Evolutionary conservation across 23 red algal species (phyloP).

Genomic region (Cyanidioschyzon merolae): DNA sequence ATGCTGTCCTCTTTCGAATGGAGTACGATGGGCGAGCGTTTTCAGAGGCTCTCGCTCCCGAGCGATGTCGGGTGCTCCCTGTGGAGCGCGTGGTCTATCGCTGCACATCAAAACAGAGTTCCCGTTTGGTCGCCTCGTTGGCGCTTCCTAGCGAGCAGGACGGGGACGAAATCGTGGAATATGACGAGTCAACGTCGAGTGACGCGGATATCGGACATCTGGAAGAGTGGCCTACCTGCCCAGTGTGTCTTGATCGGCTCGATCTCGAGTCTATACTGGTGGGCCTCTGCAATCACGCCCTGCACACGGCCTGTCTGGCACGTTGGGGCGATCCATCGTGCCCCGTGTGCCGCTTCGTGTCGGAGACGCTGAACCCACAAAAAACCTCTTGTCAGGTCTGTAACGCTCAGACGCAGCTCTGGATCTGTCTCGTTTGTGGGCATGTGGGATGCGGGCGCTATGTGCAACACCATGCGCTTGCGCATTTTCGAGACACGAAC

Average conservation of each 20-base stretch:
- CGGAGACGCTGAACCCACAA: background rate
- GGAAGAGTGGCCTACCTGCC: constrained; percentile 12
- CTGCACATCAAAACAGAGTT: background rate
- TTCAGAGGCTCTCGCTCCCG: background rate
- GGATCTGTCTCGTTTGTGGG: constrained; percentile 36
- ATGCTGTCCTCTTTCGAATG: background rate
- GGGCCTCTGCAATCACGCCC: background rate
- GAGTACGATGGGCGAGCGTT: background rate
- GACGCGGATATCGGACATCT: background rate
- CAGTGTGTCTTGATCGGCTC: constrained; percentile 5
- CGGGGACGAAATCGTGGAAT: background rate
- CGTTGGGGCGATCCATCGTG: constrained; percentile 12
- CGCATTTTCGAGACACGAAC: constrained; percentile 20
- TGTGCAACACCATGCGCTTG: constrained; percentile 27
- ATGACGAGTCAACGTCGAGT: background rate
- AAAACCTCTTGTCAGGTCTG: constrained; percentile 14
- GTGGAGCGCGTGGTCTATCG: background rate
- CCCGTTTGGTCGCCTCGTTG: background rate
- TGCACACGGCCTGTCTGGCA: constrained; percentile 1
- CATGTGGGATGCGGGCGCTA: constrained; percentile 33
- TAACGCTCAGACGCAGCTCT: constrained; percentile 3
- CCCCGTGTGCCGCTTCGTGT: background rate
- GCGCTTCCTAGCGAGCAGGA: background rate
- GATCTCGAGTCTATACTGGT: constrained; percentile 2
- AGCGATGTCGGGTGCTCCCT: background rate